These are phyloP conservation scores for Xylariaceae sp. DNA, from an alignment of 2,329 filamentous ascomycete genomes.

Conservation along the genomic window DNA sequence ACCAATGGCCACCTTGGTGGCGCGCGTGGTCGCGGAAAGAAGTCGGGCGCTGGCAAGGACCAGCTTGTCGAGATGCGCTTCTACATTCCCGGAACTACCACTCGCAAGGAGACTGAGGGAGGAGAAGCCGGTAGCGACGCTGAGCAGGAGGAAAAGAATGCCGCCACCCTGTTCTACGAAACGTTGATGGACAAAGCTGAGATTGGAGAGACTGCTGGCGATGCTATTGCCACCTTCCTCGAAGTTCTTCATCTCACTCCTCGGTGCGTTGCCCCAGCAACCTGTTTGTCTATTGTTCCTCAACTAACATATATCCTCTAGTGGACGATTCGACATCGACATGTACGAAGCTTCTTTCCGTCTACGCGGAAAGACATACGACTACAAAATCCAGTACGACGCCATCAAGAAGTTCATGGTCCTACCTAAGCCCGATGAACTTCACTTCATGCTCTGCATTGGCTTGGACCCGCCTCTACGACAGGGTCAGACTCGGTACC, in stretches of 20 bases:
- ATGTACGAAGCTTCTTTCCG: conserved; percentile 99
- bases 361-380: conserved; percentile 96
- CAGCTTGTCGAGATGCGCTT: conserved; percentile 98
- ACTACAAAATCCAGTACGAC: conserved; percentile 99
- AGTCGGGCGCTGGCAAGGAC: conserved; percentile 81
- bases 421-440: conserved; percentile 95
- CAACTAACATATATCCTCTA: conserved; percentile 34
- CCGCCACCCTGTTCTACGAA: conserved; percentile 96
- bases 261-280: conserved; percentile 47
- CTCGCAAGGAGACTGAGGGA: conserved; percentile 68
- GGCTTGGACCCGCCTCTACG: conserved; percentile 91
- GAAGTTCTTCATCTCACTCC: conserved; percentile 96
- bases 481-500: conserved; percentile 95
- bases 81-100: conserved; percentile 89
- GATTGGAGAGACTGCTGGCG: conserved; percentile 97
- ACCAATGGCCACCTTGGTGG: conserved; percentile 70
- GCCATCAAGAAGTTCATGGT: conserved; percentile 99
- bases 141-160: conserved; percentile 81
- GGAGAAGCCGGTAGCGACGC: conserved; percentile 65
- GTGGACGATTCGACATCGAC: conserved; percentile 98
- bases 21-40: conserved; percentile 72
- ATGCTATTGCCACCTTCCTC: conserved; percentile 94
- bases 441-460: conserved; percentile 90
- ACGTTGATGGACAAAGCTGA: conserved; percentile 97
- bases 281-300: neutral